Base-by-base conservation (phyloP, 1,139 yeast genomes). In the Sugiyamaella grinbergsii region DNA sequence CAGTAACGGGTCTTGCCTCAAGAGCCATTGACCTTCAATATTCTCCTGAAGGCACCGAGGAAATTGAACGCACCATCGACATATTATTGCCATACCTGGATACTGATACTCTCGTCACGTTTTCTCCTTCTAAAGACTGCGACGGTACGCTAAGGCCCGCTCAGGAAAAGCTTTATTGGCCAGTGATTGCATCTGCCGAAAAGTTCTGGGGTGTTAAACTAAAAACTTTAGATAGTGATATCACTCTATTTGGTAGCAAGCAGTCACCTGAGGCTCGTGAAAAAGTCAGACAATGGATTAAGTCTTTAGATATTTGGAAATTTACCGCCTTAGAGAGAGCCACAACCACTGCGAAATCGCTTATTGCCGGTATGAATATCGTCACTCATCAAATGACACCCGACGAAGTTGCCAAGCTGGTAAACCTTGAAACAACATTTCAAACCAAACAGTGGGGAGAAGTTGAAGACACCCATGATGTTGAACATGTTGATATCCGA, bases 381-480 rank as follows among this genome's bases (percentile, higher is more conserved):
- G 67, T 66, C 8, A 58, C 67, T 49, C 64, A 61, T 60, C 65
- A 58, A 58, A 68, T 66, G 47, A 60, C 83, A 1, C 71, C 89
- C 15, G 91, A 85, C 50, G 89, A 89, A 55, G 77, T 91, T 29
- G 83, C 93, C 1, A 81, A 81, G 63, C 78, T 87, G 55, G 93
- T 91, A 8, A 83, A 85, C 51, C 74, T 93, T 62, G 98, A 93
- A 66, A 84, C 85, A 5, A 82, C 84, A 45, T 80, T 80, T 68
- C 98, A 93, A 69, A 87, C 95, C 23, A 82, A 80, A 36, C 79
- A 83, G 63, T 93, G 98, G 98, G 98, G 98, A 36, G 97, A 93
- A 68, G 98, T 93, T 20, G 98, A 93, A 71, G 98, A 93, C 64
- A 90, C 98, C 3, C 98, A 93, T 65, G 98, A 93, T 67, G 98